These are phyloP conservation scores for Globisporangium canariense DNA, from an alignment of 352 stramenopile species.

Conservation along the genomic window DNA sequence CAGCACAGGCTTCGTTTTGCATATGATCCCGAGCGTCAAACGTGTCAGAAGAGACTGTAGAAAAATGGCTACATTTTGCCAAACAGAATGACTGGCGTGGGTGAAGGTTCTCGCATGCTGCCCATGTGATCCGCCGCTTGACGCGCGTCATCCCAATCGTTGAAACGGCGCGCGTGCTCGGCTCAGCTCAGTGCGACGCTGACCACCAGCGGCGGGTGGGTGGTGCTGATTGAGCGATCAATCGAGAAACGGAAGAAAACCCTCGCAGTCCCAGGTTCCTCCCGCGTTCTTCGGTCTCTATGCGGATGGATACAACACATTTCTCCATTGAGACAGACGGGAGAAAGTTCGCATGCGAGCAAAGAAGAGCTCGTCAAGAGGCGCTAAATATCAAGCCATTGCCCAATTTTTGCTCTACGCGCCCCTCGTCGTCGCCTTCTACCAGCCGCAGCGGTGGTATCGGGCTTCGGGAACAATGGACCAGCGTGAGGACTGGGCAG, in stretches of 20 bases:
- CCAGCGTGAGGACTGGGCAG: conserved; percentile 1
- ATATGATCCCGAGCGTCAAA: too few species aligned
- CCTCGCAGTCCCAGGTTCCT: background rate
- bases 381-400: background rate
- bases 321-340: background rate
- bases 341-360: background rate
- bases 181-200: background rate
- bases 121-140: too few species aligned
- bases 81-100: too few species aligned
- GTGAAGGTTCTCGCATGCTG: too few species aligned
- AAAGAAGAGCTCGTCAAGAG: background rate
- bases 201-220: background rate
- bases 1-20: too few species aligned
- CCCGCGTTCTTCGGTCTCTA: background rate
- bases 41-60: too few species aligned
- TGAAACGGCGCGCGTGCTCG: background rate
- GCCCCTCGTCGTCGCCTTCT: too few species aligned
- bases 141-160: background rate
- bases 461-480: background rate
- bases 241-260: background rate
- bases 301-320: background rate
- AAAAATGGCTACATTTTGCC: too few species aligned
- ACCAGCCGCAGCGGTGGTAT: too few species aligned
- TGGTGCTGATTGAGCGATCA: background rate
- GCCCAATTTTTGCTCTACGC: background rate